Evolutionary conservation across 2,329 filamentous ascomycete species (phyloP), one percentile per base, ranked within the genome.

Genomic region (Hirsutella rhossiliensis): DNA sequence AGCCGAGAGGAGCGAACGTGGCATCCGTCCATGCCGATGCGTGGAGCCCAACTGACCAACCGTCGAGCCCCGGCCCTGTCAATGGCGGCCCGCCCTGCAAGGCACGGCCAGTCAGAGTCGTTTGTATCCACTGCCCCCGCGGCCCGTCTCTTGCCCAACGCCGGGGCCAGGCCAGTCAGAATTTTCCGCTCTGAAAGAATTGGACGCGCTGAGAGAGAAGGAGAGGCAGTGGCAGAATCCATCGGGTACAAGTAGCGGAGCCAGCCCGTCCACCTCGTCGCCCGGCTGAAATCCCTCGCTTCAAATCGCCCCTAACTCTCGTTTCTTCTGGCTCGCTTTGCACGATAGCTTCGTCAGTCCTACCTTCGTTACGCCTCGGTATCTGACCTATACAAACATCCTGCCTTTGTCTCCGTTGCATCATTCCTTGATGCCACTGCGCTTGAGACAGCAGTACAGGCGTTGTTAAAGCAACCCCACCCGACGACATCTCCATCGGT

Each of bases 81-180:
- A 37, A 37, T 17, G 34, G 18, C 34, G 18, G 34, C 13, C 17
- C 34, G 34, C 38, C 41, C 42, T 48, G 34, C 34, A 37, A 37
- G 50, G 50, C 48, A 50, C 50, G 43, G 41, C 50, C 52, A 51
- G 43, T 52, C 46, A 50, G 38, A 43, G 46, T 40, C 27, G 34
- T 11, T 41, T 17, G 11, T 29, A 27, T n/a, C 13, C n/a, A 8
- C n/a, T n/a, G n/a, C n/a, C n/a, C n/a, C n/a, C n/a, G n/a, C n/a
- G n/a, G n/a, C n/a, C 28, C 43, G 15, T 20, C 45, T 40, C 32
- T 28, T 45, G 19, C n/a, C 19, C 37, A 40, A 17, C 20, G 20
- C 20, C 38, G 23, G 8, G 23, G 23, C 20, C 11, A 15, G 38
- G 11, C 37, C n/a, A 39, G 17, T 37, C n/a, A 37, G 15, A 19